Base-by-base conservation (phyloP, 1,284 basidiomycete species). In the Lignosus rhinocerotis region DNA sequence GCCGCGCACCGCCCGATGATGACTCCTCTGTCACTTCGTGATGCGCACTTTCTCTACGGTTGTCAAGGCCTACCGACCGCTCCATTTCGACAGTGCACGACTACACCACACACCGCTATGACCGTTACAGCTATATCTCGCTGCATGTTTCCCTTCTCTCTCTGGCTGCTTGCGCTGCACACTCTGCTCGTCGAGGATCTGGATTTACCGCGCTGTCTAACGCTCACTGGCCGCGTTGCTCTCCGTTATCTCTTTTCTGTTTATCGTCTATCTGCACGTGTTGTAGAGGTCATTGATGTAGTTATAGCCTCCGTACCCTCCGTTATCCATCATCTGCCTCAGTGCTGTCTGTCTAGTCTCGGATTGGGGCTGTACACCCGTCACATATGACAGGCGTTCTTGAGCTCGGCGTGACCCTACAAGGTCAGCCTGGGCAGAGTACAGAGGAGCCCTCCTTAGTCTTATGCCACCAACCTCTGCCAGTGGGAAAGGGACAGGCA, bases 261-360 rank as follows among this genome's bases (percentile, higher is more conserved):
- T 51, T 63, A 51, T 59, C 41, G 17, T 45, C 34, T 54, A 56
- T 44, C 31, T 55, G 43, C 39, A 30, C 19, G 56, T 60, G 58
- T 60, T 60, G 56, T 60, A 63, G 14, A 34, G n/a, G 33, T 43
- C 48, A 39, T 41, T 48, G 33, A 32, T 63, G 62, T 63, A 59
- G 44, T 55, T 16, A 38, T 63, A 60, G 60, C 41, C 36, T 56
- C 41, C 19, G 14, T 19, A 19, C 30, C 7, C 19, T 31, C n/a
- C 19, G n/a, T 41, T 25, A 12, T 46, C 21, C 10, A 14, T 7
- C 16, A 34, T 50, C 17, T 12, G 48, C 39, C 12, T 19, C 36
- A 16, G 0, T 34, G 9, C 17, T 33, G 31, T 19, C 14, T 4
- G 6, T 12, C 5, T 39, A 12, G n/a, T 12, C 11, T n/a, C 34